Conservation (phyloP, 331 rosid genomes). For the Ulmus americana region DNA sequence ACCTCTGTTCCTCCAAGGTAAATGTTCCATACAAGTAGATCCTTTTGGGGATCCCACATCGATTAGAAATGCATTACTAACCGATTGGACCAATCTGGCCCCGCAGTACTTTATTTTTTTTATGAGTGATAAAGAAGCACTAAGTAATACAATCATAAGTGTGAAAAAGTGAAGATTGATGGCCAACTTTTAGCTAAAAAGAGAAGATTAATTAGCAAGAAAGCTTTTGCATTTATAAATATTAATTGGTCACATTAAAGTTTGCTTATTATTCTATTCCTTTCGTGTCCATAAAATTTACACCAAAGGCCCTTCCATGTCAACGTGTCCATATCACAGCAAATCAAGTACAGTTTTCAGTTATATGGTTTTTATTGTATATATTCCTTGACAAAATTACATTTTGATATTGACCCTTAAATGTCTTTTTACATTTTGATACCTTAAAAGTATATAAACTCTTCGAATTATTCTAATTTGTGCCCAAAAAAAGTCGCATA, state of each 20-base stretch:
- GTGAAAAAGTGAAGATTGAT: no score
- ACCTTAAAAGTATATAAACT: no score
- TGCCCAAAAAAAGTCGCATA: no score
- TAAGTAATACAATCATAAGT: not conserved
- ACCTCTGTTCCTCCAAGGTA: not conserved
- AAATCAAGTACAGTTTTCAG: no score
- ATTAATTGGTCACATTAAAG: not conserved
- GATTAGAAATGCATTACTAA: not conserved
- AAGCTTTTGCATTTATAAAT: not conserved
- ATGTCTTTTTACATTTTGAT: no score
- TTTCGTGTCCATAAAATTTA: not conserved
- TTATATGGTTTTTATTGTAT: no score
- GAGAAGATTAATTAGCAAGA: constrained; percentile 1
- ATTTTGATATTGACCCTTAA: no score
- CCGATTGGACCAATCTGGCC: not conserved
- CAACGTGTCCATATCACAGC: no score
- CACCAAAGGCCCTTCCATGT: no score
- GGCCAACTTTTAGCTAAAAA: not conserved
- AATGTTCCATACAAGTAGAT: not conserved
- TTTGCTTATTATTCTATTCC: constrained; percentile 6
- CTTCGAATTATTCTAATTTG: no score
- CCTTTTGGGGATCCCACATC: not conserved
- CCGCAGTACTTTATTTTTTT: not conserved
- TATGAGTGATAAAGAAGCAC: not conserved
- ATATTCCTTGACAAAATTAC: no score